Conservation (phyloP, 805 yeast species). For the Pichia occidentalis region DNA sequence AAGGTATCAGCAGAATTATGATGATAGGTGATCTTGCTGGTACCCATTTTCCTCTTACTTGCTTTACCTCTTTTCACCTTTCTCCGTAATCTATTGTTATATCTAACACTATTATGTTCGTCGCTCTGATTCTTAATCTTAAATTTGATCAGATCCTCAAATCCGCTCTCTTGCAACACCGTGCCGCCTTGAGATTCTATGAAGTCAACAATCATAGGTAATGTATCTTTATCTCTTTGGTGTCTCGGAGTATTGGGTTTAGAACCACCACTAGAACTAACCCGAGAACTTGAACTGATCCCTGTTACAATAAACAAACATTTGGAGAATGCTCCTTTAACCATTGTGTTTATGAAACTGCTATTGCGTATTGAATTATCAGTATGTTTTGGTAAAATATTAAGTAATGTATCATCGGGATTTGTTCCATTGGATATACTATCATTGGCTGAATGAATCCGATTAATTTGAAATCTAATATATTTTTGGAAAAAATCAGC, state of each 20-base stretch:
- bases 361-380: background rate
- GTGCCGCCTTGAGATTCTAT: conserved; percentile 11
- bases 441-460: background rate
- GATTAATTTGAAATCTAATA: conserved; percentile 7
- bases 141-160: conserved; percentile 10
- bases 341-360: conserved; percentile 1
- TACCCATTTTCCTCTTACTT: no score
- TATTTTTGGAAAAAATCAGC: conserved; percentile 11
- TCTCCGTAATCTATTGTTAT: no score
- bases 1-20: no score
- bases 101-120: background rate
- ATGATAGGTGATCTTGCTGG: no score
- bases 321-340: conserved; percentile 8
- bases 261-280: conserved; percentile 5
- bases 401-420: conserved; percentile 3
- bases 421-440: background rate
- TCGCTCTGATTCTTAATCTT: background rate
- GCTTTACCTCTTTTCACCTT: no score
- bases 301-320: conserved; percentile 15
- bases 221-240: conserved; percentile 5
- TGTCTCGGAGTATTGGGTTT: conserved; percentile 9
- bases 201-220: conserved; percentile 2
- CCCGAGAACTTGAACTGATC: conserved; percentile 1
- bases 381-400: background rate
- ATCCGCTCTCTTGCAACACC: conserved; percentile 11